phyloP scores from a whole-genome alignment of 2,329 filamentous ascomycete genomes.

The Mycosphaerella arachidis region DNA sequence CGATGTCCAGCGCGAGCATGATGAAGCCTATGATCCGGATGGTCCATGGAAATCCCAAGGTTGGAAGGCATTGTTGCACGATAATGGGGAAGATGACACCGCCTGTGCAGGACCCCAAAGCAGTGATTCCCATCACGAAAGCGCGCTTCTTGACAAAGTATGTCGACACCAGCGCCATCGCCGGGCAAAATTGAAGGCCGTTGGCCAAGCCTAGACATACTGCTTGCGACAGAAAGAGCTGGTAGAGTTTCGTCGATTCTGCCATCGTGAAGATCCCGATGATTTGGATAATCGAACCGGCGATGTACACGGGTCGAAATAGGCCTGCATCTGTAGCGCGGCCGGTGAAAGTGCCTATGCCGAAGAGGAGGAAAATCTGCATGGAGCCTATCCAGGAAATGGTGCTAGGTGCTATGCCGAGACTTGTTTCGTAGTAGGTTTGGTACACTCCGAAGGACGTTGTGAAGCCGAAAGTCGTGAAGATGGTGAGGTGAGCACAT shows the following conservation, averaged over 20 bases:
- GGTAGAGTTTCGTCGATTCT: slow-evolving; percentile 49
- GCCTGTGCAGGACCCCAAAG: slow-evolving; percentile 55
- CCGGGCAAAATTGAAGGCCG: slow-evolving; percentile 61
- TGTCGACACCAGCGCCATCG: slow-evolving; percentile 60
- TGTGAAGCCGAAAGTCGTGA: slow-evolving; percentile 31
- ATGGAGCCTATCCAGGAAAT: slow-evolving; percentile 53
- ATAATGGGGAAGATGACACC: slow-evolving; percentile 52
- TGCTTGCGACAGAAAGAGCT: slow-evolving; percentile 51
- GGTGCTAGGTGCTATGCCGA: slow-evolving; percentile 37
- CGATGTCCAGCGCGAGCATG: slow-evolving; percentile 31
- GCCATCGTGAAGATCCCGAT: slow-evolving; percentile 52
- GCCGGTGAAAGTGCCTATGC: slow-evolving; percentile 49
- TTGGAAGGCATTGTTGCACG: slow-evolving; percentile 45
- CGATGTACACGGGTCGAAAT: slow-evolving; percentile 42
- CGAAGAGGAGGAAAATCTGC: slow-evolving; percentile 50
- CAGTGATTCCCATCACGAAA: slow-evolving; percentile 57
- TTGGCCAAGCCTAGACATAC: slow-evolving; percentile 52
- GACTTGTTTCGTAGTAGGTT: slow-evolving; percentile 40
- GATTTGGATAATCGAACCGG: slow-evolving; percentile 43
- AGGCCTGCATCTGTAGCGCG: slow-evolving; percentile 51
- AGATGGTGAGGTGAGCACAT: slow-evolving; percentile 30
- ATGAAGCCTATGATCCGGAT: slow-evolving; percentile 51
- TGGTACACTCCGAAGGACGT: slow-evolving; percentile 39
- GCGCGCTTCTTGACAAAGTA: slow-evolving; percentile 58
- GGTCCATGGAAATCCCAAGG: slow-evolving; percentile 53